phyloP scores from a whole-genome alignment of 805 yeast species.

The Wilhelminamyces savonicus region DNA sequence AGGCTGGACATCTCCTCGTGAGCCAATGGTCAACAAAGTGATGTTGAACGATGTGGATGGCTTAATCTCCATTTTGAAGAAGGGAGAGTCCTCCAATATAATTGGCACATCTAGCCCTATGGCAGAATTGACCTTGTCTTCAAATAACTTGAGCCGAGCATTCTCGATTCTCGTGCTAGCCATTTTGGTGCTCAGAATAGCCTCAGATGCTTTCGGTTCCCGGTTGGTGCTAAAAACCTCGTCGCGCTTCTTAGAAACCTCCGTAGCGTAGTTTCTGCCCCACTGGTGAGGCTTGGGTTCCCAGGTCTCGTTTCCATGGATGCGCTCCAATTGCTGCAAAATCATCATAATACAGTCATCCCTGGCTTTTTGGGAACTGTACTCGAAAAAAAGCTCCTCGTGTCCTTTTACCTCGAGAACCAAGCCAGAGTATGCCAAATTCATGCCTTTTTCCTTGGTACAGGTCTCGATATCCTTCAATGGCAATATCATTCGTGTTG shows the following conservation, averaged over 20 bases:
- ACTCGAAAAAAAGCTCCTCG: slow-evolving; percentile 74
- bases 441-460: slow-evolving; percentile 58
- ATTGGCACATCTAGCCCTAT: slow-evolving; percentile 65
- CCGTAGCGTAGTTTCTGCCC: slow-evolving; percentile 8
- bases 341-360: slow-evolving; percentile 65
- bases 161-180: slow-evolving; percentile 33
- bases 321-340: slow-evolving; percentile 43
- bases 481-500: slow-evolving; percentile 80
- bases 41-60: slow-evolving; percentile 54
- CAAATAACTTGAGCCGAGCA: slow-evolving; percentile 62
- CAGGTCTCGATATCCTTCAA: slow-evolving; percentile 65
- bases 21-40: slow-evolving; percentile 81
- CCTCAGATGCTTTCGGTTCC: neutral
- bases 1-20: slow-evolving; percentile 96
- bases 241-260: too few relatives aligned
- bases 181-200: slow-evolving; percentile 3
- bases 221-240: too few relatives aligned
- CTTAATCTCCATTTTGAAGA: slow-evolving; percentile 40
- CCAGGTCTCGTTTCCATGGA: slow-evolving; percentile 19
- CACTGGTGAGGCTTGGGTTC: slow-evolving; percentile 16
- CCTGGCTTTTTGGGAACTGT: slow-evolving; percentile 54
- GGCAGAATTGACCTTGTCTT: slow-evolving; percentile 54
- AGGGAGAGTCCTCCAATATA: slow-evolving; percentile 60
- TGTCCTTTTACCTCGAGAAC: slow-evolving; percentile 66
- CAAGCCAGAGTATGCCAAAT: slow-evolving; percentile 64